Percentiles rank a stretch among this genome's conserved stretches.
Evolutionary conservation across 495 filamentous ascomycete species (phyloP).

Genomic region (Aspergillus homomorphus): DNA sequence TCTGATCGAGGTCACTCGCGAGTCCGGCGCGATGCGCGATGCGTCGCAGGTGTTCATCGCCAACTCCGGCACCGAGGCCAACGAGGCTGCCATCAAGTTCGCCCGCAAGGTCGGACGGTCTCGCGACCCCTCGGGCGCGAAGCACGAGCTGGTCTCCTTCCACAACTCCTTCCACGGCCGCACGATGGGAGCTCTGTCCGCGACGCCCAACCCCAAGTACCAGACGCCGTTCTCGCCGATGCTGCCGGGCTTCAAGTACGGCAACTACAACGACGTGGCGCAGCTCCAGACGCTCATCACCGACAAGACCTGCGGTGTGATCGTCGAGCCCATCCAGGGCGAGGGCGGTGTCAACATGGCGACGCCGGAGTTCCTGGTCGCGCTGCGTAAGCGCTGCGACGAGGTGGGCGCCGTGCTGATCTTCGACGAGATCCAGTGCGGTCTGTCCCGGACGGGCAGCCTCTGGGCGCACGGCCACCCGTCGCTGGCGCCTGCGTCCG

Average conservation of each 20-base stretch:
- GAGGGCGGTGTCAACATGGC: conserved; percentile 91
- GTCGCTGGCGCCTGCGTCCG: conserved; percentile 33
- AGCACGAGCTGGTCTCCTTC: conserved; percentile 86
- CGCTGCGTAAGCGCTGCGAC: conserved; percentile 74
- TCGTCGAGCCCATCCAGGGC: conserved; percentile 96
- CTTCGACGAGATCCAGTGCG: conserved; percentile 97
- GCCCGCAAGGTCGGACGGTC: conserved; percentile 83
- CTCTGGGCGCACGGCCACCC: conserved; percentile 89
- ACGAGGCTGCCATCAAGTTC: conserved; percentile 97
- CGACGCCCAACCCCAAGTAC: conserved; percentile 98
- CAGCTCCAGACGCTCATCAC: conserved; percentile 70
- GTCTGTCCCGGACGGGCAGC: conserved; percentile 76
- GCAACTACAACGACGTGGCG: conserved; percentile 76
- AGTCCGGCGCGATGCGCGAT: conserved; percentile 74
- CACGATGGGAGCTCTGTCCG: conserved; percentile 87
- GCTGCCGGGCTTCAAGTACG: conserved; percentile 88
- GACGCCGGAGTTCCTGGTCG: conserved; percentile 72
- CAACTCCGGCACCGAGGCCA: conserved; percentile 93
- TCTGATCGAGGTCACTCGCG: conserved; percentile 73
- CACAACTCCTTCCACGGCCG: conserved; percentile 90
- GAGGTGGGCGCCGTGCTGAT: conserved; percentile 86
- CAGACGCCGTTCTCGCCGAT: conserved; percentile 92
- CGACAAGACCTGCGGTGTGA: conserved; percentile 85
- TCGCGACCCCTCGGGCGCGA: conserved; percentile 63
- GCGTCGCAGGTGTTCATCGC: conserved; percentile 85